Evolutionary conservation across 768 basidiomycete species (phyloP), one percentile per base, ranked within the genome.

Genomic region (Collybia mongolica): DNA sequence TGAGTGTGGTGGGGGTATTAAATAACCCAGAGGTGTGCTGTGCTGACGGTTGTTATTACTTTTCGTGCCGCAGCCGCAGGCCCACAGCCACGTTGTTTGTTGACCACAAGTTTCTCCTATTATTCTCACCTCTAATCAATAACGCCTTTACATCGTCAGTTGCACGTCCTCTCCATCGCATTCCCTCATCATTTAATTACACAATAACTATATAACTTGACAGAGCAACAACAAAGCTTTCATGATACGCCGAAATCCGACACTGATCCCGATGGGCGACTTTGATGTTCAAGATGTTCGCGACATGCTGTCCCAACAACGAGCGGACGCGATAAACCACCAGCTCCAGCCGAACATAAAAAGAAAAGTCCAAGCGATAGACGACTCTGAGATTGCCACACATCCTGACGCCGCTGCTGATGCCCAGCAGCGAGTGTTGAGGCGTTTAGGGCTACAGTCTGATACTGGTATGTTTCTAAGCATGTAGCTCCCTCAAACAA

Each of bases 201-300:
- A 46, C 20, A 37, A 20, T 14, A 35, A 5, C 11, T 11, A 46
- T 26, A 26, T 26, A 7, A 26, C 3, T 7, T 7, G 14, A 32
- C 32, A 32, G 32, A 32, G 2, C 11, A n/a, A 6, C 11, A 11
- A 9, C 14, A 9, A 46, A 20, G 32, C 44, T 22, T 51, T 41
- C 39, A 83, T 93, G 90, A 88, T 93, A 61, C 82, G 90, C 44
- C 76, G 90, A 43, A 75, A 77, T 18, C 89, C 90, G 5, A 90
- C 90, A 1, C 75, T 87, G 48, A 87, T 93, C 55, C 79, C 77
- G 23, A 82, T 93, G 81, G 81, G 73, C 53, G 89, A 91, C 64
- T 65, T 74, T 18, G 90, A 92, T 63, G 84, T 93, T 23, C 86
- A 91, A 70, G 88, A 90, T 54, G 73, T 91, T 37, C 82, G 88